A percentile compares a stretch with the other conserved stretches of the same genome.
phyloP scores from a whole-genome alignment of 768 basidiomycete genomes.

The Hirschioporus abietinus region DNA sequence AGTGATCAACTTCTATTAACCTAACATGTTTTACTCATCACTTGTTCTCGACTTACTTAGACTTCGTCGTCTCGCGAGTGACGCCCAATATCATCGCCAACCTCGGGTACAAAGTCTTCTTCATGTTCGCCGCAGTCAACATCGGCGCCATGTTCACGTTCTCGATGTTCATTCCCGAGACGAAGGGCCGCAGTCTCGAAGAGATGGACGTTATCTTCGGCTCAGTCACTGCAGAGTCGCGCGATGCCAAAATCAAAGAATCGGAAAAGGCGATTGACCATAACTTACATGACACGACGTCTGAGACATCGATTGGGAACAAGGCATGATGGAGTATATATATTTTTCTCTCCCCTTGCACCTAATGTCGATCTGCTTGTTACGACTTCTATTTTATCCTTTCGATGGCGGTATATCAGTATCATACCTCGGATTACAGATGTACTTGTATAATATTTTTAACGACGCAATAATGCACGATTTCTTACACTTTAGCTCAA shows the following conservation, averaged over 20 bases:
- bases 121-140: constrained; percentile 75
- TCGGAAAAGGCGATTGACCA: constrained; percentile 31
- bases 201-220: constrained; percentile 60
- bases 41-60: constrained; percentile 24
- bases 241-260: constrained; percentile 45
- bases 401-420: neutral
- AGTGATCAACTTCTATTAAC: constrained; percentile 18
- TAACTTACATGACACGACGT: neutral
- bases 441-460: neutral
- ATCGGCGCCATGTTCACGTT: constrained; percentile 65
- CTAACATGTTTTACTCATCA: constrained; percentile 5
- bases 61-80: constrained; percentile 68
- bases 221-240: constrained; percentile 46
- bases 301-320: neutral
- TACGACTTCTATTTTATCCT: neutral
- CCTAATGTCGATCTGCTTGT: neutral
- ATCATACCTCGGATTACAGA: neutral
- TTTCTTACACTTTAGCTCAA: neutral
- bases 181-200: constrained; percentile 38
- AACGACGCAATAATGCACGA: neutral
- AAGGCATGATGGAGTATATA: neutral
- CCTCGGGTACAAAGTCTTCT: constrained; percentile 69
- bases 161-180: constrained; percentile 49
- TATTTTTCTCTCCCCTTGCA: neutral
- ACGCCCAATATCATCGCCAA: constrained; percentile 58